A percentile compares a stretch with the other conserved stretches of the same genome.
phyloP scores from a whole-genome alignment of 345 rosid genomes.

The Arabidopsis suecica region DNA sequence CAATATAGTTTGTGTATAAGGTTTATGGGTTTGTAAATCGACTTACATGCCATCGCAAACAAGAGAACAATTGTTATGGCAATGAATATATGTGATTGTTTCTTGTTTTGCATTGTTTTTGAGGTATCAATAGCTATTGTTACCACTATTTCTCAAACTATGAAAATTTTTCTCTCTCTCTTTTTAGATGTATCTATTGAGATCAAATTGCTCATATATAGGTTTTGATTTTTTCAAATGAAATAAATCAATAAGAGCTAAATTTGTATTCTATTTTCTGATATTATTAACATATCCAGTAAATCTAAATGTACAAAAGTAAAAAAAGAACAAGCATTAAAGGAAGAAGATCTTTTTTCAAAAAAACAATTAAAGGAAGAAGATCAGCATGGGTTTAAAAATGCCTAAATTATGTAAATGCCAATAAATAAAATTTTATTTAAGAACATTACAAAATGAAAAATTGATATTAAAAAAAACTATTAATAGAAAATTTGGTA shows the following conservation, averaged over 20 bases:
- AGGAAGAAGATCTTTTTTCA: too few relatives aligned
- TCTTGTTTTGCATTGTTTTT: not conserved
- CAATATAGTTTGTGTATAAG: not conserved
- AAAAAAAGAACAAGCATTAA: not conserved
- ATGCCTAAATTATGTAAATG: not conserved
- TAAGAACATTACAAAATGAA: not conserved
- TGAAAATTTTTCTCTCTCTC: not conserved
- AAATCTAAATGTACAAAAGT: not conserved
- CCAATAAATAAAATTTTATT: not conserved
- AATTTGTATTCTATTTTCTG: not conserved
- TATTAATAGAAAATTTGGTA: too few relatives aligned
- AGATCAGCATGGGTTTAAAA: not conserved
- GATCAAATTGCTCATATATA: constrained; percentile 1
- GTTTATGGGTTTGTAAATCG: not conserved
- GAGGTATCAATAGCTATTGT: not conserved
- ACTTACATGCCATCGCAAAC: not conserved
- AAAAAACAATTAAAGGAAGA: too few relatives aligned
- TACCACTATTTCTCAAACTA: not conserved
- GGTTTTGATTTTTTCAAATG: not conserved
- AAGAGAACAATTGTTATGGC: not conserved
- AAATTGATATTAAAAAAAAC: too few relatives aligned
- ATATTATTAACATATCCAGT: not conserved
- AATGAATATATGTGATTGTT: not conserved
- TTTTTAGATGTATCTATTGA: not conserved
- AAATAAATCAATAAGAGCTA: not conserved